These are phyloP conservation scores for Lathyrus sativus DNA, from an alignment of 306 rosid species.

Conservation along the genomic window DNA sequence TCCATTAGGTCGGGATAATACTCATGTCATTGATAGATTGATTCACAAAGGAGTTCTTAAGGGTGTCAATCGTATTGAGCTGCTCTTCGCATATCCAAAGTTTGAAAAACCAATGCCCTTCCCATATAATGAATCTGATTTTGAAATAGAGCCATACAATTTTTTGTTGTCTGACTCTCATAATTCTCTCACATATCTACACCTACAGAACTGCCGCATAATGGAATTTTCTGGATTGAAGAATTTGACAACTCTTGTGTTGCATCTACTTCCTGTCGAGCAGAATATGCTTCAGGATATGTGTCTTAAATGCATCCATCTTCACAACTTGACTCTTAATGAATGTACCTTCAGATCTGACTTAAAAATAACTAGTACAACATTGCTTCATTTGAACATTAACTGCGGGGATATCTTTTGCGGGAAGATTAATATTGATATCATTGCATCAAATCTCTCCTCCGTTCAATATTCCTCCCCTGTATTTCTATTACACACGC, in stretches of 20 bases:
- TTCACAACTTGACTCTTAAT: neutral
- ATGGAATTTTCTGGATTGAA: neutral
- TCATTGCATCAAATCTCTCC: constrained; percentile 1
- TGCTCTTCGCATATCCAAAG: too few species aligned
- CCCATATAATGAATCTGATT: too few species aligned
- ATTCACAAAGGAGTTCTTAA: too few species aligned
- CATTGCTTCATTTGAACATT: neutral
- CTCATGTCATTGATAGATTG: too few species aligned
- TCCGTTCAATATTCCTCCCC: neutral
- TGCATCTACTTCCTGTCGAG: neutral
- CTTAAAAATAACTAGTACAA: neutral
- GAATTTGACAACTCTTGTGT: constrained; percentile 2
- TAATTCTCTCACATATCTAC: neutral
- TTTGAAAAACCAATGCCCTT: too few species aligned
- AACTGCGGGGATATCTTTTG: neutral
- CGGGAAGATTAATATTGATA: neutral
- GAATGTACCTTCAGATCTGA: neutral
- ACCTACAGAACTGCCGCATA: neutral
- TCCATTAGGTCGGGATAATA: too few species aligned
- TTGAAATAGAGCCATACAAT: too few species aligned
- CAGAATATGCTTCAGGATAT: neutral
- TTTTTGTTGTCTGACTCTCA: neutral
- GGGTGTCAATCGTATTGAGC: too few species aligned
- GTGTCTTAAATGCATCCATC: neutral
- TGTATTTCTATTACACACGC: neutral